A percentile compares a stretch with the other conserved stretches of the same genome.
phyloP scores from a whole-genome alignment of 106 monocot genomes.

The Iris macrosiphon region DNA sequence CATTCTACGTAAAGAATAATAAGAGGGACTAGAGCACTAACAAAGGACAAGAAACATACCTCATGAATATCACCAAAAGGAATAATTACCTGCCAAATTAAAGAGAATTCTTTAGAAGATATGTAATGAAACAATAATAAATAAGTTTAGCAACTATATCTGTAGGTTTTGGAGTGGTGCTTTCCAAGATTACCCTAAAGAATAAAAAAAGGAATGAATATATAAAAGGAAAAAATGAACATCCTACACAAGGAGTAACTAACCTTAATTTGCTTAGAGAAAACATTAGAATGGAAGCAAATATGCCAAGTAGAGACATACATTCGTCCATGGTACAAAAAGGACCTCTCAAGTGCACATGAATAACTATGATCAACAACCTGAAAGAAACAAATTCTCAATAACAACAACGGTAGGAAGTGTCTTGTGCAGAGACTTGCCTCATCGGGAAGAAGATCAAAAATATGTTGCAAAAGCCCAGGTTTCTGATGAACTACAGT shows the following conservation, averaged over 20 bases:
- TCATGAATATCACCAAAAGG: constrained; percentile 93
- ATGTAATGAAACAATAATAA: too few relatives aligned
- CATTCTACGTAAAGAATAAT: neutral
- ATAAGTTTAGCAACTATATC: neutral
- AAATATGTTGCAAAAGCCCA: constrained; percentile 82
- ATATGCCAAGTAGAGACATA: constrained; percentile 98
- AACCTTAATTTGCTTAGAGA: constrained; percentile 99
- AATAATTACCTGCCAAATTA: constrained; percentile 66
- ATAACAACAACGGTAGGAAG: neutral
- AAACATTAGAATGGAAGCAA: constrained; percentile 99
- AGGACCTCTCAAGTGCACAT: constrained; percentile 98
- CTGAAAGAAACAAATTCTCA: constrained; percentile 32
- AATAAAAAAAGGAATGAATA: neutral
- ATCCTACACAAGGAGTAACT: constrained; percentile 9
- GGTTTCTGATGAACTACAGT: constrained; percentile 98
- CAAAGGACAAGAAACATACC: constrained; percentile 36
- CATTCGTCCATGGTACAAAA: constrained; percentile 97
- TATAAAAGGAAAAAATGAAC: neutral
- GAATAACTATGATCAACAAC: constrained; percentile 91
- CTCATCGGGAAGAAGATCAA: constrained; percentile 91
- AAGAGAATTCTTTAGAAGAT: too few relatives aligned
- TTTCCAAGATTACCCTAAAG: neutral
- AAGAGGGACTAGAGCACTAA: neutral
- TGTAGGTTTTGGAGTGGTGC: neutral
- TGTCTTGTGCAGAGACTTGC: constrained; percentile 15